Percentiles rank a stretch among this genome's conserved stretches.
These are phyloP conservation scores for Emericellopsis cladophorae DNA, from an alignment of 2,329 filamentous ascomycete species.

Conservation along the genomic window DNA sequence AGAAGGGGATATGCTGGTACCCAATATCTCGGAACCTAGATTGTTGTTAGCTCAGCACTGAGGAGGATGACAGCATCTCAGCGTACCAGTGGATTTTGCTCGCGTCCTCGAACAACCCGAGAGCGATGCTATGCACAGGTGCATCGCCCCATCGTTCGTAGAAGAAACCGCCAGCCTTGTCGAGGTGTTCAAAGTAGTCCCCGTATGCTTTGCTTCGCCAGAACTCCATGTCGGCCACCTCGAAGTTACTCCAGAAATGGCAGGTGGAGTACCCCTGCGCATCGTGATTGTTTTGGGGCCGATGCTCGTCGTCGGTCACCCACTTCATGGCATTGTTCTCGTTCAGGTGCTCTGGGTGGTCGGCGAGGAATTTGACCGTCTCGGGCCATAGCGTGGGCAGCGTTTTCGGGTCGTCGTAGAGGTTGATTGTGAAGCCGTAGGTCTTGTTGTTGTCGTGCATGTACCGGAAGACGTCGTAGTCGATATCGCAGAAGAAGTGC, in stretches of 20 bases:
- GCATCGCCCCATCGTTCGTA: conserved; percentile 98
- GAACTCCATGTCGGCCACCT: conserved; percentile 86
- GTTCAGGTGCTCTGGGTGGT: conserved; percentile 71
- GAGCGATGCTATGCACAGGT: conserved; percentile 85
- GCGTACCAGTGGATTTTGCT: conserved; percentile 85
- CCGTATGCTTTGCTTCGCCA: conserved; percentile 86
- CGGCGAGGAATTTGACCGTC: conserved; percentile 77
- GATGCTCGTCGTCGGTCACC: conserved; percentile 65
- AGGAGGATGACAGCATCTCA: neutral
- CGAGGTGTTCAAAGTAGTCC: conserved; percentile 92
- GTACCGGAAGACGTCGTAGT: conserved; percentile 96
- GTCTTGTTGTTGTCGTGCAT: conserved; percentile 99
- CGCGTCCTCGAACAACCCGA: conserved; percentile 85
- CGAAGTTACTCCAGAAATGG: conserved; percentile 99
- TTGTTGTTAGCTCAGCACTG: neutral
- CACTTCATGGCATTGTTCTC: conserved; percentile 78
- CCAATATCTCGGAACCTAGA: conserved; percentile 95
- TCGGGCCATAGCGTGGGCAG: conserved; percentile 92
- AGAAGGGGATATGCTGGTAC: conserved; percentile 96
- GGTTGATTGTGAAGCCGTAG: conserved; percentile 95
- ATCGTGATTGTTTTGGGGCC: conserved; percentile 66
- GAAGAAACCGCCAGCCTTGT: conserved; percentile 95
- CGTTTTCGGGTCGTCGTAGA: conserved; percentile 83
- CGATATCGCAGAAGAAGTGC: conserved; percentile 96
- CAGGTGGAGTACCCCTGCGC: conserved; percentile 95